Evolutionary conservation across 352 stramenopile genomes (phyloP), one percentile per base, ranked within the genome.

Genomic region (Phytophthora brassicae): DNA sequence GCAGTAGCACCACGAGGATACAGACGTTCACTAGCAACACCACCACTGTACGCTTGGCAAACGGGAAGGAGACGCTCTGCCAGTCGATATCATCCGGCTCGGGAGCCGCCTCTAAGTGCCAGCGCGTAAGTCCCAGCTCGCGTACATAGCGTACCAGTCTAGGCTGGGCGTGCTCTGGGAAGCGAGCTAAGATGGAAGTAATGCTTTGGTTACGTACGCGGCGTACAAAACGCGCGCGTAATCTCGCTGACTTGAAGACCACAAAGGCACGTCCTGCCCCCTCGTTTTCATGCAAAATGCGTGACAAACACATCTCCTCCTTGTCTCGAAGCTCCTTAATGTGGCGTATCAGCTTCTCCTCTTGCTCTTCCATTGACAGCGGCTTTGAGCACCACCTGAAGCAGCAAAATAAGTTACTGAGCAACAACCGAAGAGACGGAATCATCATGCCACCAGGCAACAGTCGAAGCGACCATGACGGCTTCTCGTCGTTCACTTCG

Each of bases 81-180:
- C 86, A 95, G 70, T 95, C 86, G 42, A 95, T 78, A 46, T 95
- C 86, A 45, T 95, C 86, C 0, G 86, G 86, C 39, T 95, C 86
- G 0, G 86, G 86, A 28, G 86, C 84, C 8, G 82, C 72, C 42
- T 77, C 82, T 24, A 95, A 59, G 45, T 91, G 81, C 86, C 86
- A 95, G 2, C 79, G 72, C 48, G 84, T 93, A 39, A 95, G 71
- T 6, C 77, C 77, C 20, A 95, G 54, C 51, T 95, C 86, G 26
- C 84, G 81, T n/a, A 93, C 81, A 38, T 92, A 88, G 24, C 73
- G 78, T 64, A 91, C 80, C 6, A 92, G 66, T 9, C 67, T 67
- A 23, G 79, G 80, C 47, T 90, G 68, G 3, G 68, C 60, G 36
- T 84, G 60, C 28, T 95, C 84, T 0, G 81, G 82, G 48, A 90